Conservation (phyloP, 495 filamentous ascomycete genomes). For the Podospora didyma region DNA sequence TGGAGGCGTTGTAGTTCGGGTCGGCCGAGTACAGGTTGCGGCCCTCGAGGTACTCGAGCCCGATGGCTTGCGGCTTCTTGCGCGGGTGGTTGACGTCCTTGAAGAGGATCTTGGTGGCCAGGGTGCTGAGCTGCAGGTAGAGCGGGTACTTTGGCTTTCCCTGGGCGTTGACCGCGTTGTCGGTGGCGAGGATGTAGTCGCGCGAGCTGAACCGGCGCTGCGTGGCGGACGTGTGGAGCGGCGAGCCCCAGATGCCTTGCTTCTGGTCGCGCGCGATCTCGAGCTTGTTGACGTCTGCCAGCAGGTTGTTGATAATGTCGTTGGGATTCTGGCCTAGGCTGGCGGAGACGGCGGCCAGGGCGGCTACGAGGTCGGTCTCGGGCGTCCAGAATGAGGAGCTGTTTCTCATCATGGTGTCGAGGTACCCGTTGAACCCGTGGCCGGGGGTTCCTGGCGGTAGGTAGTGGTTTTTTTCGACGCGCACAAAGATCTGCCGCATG, state of each 20-base stretch:
- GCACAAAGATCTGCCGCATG: conserved; percentile 34
- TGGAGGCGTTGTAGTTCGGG: conserved; percentile 25
- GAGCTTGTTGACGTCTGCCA: conserved; percentile 14
- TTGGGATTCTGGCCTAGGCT: conserved; percentile 13
- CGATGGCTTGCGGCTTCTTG: conserved; percentile 28
- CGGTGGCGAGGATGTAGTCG: conserved; percentile 33
- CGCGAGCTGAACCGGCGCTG: conserved; percentile 29
- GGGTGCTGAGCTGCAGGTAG: conserved; percentile 30
- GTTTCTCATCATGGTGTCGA: conserved; percentile 30
- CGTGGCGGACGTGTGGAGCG: conserved; percentile 2
- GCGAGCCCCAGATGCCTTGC: conserved; percentile 6
- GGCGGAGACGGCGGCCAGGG: conserved; percentile 36
- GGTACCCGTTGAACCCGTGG: conserved; percentile 38
- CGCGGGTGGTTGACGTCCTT: background rate
- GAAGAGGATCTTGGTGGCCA: conserved; percentile 36
- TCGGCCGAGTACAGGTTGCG: conserved; percentile 37
- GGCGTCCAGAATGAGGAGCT: conserved; percentile 34
- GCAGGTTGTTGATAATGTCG: conserved; percentile 10
- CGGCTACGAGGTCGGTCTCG: conserved; percentile 27
- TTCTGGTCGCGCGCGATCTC: conserved; percentile 8
- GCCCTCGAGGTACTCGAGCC: conserved; percentile 37
- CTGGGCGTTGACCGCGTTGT: conserved; percentile 19
- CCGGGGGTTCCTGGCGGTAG: conserved; percentile 25
- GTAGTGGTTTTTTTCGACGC: conserved; percentile 39
- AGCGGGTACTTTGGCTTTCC: conserved; percentile 28